Base-by-base conservation (phyloP, 2,329 filamentous ascomycete species). In the Didymella exigua region DNA sequence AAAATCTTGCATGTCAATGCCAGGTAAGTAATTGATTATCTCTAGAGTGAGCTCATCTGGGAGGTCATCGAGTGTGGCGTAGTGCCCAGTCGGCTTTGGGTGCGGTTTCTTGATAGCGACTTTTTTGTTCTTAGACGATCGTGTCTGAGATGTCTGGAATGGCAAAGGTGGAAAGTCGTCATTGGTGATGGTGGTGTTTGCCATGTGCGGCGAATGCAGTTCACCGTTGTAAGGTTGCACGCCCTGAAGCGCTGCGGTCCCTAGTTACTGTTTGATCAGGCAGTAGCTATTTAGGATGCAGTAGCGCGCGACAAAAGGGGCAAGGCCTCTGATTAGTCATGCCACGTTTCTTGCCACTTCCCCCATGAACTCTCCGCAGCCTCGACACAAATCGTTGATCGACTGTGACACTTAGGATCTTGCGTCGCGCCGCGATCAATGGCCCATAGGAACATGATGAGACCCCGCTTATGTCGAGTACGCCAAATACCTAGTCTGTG, bases 21-120 rank as follows among this genome's bases (percentile, higher is more conserved):
- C 53, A n/a, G 64, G 60, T 3, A 73, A 33, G 38, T 69, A 60
- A 7, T 58, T 42, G 19, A 71, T 40, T n/a, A 72, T 67, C 13
- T 61, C 44, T 3, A 69, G 46, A n/a, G 71, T 46, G 1, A 72
- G 59, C 49, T 73, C 70, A 34, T 68, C 63, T 1, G 70, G 69
- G 9, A 73, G 59, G 40, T 67, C 57, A 26, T 56, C 49, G 10
- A 71, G 31, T 8, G 65, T 59, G 21, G 56, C 47, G 16, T 11
- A 27, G 13, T 19, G 10, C 2, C 19, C 21, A 26, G 16, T 11
- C 23, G 7, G 5, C 14, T 37, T 47, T n/a, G 27, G 11, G 4
- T 27, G 19, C 11, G 40, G 26, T 9, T 4, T 6, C 14, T 18
- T 18, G 23, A 9, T 14, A 18, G 14, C 19, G 14, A 1, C 10